Base-by-base conservation (phyloP, 1,284 basidiomycete species). In the Albatrellus sp. region DNA sequence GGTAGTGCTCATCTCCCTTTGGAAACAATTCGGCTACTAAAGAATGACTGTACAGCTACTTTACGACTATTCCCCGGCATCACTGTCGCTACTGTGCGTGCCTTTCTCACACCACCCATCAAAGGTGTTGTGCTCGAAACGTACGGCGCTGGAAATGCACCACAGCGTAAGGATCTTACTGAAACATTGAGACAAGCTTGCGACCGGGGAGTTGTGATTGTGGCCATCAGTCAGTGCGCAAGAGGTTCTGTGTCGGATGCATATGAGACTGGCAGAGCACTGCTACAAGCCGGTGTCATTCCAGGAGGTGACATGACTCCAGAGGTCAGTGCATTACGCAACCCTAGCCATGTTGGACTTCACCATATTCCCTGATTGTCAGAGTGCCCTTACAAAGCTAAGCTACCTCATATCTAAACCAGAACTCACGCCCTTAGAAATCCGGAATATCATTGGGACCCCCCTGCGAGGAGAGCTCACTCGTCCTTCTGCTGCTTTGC, bases 301-400 rank as follows among this genome's bases (percentile, higher is more conserved):
- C 72, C 84, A 0, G 87, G 86, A 8, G 78, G 75, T 20, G 91
- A 96, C 60, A 94, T 96, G 91, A 94, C 92, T 1, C 88, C 90
- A 11, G 91, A 96, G 73, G 89, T 87, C 50, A 52, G 61, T 28
- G 12, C 20, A n/a, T 20, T 36, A 32, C 14, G 17, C 19, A n/a
- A 40, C 14, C 17, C 20, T 39, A 14, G 30, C 47, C 29, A 28
- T 30, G 29, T 43, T 24, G 24, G 24, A 4, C 7, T 7, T 24
- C 24, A 24, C 7, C 24, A 24, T 30, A 49, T 41, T 48, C 47
- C 31, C 16, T 31, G 19, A 31, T 42, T 44, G 30, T 44, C 33
- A 43, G 49, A 36, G 89, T 51, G 90, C 90, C 6, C 72, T 94
- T 30, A 75, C 88, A 10, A 96, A 96, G 63, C 70, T 96, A 8